A percentile compares a stretch with the other conserved stretches of the same genome.
Evolutionary conservation across 306 rosid species (phyloP).

Genomic region (Notholithocarpus densiflorus): DNA sequence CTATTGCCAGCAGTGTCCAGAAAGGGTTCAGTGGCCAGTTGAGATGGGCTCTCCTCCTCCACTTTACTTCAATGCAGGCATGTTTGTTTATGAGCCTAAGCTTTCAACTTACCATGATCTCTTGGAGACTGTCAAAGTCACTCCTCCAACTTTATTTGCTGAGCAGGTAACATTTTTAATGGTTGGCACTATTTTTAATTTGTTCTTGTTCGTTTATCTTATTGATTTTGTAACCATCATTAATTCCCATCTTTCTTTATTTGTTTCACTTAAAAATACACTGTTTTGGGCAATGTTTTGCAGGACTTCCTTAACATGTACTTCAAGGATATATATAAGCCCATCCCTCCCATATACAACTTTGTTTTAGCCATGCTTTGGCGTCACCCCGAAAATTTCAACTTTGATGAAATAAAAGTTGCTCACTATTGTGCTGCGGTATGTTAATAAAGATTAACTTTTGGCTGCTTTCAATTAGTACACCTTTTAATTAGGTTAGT

Average conservation of each 20-base stretch:
- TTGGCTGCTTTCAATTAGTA: background rate
- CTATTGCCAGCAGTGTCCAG: conserved; percentile 63
- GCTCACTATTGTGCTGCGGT: conserved; percentile 73
- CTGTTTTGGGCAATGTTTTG: background rate
- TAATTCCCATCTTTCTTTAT: background rate
- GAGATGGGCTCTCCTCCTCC: conserved; percentile 51
- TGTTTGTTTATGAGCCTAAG: conserved; percentile 60
- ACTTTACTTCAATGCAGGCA: conserved; percentile 62
- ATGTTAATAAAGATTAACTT: conserved; percentile 12
- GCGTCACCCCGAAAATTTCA: conserved; percentile 67
- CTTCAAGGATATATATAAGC: conserved; percentile 47
- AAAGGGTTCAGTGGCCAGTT: conserved; percentile 51
- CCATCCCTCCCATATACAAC: conserved; percentile 54
- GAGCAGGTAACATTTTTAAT: conserved; percentile 38
- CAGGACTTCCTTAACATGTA: conserved; percentile 72
- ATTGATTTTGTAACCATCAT: background rate
- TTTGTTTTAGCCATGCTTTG: conserved; percentile 58
- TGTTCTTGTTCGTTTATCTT: background rate
- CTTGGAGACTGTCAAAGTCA: conserved; percentile 39
- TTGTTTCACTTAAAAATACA: background rate
- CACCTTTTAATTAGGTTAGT: background rate
- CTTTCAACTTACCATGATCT: conserved; percentile 34
- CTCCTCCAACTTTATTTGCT: conserved; percentile 54
- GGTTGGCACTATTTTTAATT: background rate
- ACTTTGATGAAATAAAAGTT: conserved; percentile 43